Evolutionary conservation across 2,329 filamentous ascomycete species (phyloP).

Genomic region (Trichoderma arundinaceum): DNA sequence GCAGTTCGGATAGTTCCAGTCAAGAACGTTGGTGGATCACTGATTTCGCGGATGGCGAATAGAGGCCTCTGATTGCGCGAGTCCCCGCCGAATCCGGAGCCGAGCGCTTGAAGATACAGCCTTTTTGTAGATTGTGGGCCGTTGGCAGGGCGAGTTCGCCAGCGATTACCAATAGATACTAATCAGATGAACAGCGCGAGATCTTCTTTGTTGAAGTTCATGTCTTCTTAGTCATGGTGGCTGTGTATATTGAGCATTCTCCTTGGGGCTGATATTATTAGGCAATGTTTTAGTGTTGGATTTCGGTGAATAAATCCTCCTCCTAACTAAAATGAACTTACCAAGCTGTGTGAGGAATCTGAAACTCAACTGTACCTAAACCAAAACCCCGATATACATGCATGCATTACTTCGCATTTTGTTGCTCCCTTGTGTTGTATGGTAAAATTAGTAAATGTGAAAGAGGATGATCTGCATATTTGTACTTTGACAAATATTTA

Average conservation of each 20-base stretch:
- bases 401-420: not conserved
- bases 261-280: not conserved
- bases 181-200: slow-evolving; percentile 1
- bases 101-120: not conserved
- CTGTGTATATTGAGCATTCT: not conserved
- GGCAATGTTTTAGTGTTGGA: too few relatives aligned
- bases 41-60: slow-evolving; percentile 7
- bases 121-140: slow-evolving; percentile 1
- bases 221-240: not conserved
- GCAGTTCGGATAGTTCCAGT: not conserved
- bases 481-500: too few relatives aligned
- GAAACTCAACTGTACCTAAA: too few relatives aligned
- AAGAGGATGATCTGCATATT: too few relatives aligned
- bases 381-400: not conserved
- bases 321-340: too few relatives aligned
- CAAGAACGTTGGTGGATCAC: not conserved
- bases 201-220: not conserved
- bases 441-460: too few relatives aligned
- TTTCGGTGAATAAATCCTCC: too few relatives aligned
- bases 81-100: slow-evolving; percentile 16
- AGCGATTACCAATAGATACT: slow-evolving; percentile 13
- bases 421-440: too few relatives aligned
- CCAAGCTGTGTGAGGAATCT: too few relatives aligned
- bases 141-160: not conserved
- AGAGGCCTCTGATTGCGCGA: slow-evolving; percentile 18